Percentiles rank a stretch among this genome's conserved stretches.
Conservation (phyloP, 768 basidiomycete genomes). For the Termitomyces sp. region DNA sequence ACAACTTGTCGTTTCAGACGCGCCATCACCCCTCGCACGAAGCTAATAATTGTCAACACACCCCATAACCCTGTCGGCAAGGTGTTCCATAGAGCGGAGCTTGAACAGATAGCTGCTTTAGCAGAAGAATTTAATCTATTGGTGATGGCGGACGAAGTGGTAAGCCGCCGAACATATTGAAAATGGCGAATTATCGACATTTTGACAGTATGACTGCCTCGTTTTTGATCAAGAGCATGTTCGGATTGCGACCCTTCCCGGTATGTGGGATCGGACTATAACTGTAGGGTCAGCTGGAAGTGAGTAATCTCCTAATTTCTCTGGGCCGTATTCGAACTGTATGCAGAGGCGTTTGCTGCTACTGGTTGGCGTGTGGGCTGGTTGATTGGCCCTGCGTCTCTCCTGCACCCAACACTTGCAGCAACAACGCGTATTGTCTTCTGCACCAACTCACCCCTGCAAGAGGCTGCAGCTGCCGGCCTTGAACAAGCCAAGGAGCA, state of each 20-base stretch:
- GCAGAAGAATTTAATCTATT: constrained; percentile 91
- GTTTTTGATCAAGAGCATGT: constrained; percentile 89
- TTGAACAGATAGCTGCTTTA: constrained; percentile 78
- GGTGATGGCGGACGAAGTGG: constrained; percentile 96
- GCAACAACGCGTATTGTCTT: constrained; percentile 94
- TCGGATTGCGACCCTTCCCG: constrained; percentile 89
- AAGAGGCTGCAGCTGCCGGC: constrained; percentile 90
- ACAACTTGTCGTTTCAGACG: constrained; percentile 33
- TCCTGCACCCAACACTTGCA: constrained; percentile 83
- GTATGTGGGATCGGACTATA: constrained; percentile 98
- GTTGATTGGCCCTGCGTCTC: constrained; percentile 81
- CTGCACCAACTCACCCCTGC: constrained; percentile 90
- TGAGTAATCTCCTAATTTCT: constrained; percentile 29
- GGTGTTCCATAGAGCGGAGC: constrained; percentile 80
- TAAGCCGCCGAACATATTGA: constrained; percentile 30
- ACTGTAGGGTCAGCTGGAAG: constrained; percentile 96
- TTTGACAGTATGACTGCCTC: constrained; percentile 81
- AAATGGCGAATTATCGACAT: constrained; percentile 1
- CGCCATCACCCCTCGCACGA: constrained; percentile 83
- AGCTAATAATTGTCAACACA: constrained; percentile 94
- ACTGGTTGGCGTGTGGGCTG: constrained; percentile 98
- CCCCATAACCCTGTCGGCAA: constrained; percentile 99
- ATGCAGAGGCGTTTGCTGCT: constrained; percentile 86
- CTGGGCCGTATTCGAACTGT: neutral
- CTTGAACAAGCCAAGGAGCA: constrained; percentile 72